Evolutionary conservation across 2,329 filamentous ascomycete species (phyloP).

Genomic region (Fusarium sp.): DNA sequence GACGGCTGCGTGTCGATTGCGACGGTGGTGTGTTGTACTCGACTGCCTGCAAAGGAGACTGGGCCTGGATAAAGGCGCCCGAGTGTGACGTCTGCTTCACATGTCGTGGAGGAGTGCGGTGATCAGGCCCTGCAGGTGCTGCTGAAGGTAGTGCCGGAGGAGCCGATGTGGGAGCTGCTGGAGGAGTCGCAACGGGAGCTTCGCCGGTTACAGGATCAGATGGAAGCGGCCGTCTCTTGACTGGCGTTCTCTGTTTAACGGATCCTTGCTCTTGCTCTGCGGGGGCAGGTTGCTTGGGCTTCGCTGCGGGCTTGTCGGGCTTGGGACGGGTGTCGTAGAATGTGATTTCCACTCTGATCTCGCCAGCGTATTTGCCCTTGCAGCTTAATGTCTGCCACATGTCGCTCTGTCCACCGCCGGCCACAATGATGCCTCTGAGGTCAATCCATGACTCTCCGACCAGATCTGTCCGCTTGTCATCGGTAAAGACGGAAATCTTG

Average conservation of each 20-base stretch:
- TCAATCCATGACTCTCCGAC: constrained; percentile 96
- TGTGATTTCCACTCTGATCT: constrained; percentile 94
- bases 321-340: constrained; percentile 93
- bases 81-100: constrained; percentile 53
- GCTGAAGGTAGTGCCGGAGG: constrained; percentile 31
- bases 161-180: constrained; percentile 7
- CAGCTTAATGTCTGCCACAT: constrained; percentile 90
- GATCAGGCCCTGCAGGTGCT: constrained; percentile 53
- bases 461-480: constrained; percentile 96
- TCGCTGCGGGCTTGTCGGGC: constrained; percentile 73
- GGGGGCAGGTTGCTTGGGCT: constrained; percentile 58
- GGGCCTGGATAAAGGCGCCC: constrained; percentile 57
- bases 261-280: constrained; percentile 53
- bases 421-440: constrained; percentile 81
- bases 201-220: constrained; percentile 77
- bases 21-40: constrained; percentile 62
- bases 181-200: constrained; percentile 48
- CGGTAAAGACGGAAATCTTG: constrained; percentile 96
- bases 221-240: constrained; percentile 88
- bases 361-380: constrained; percentile 95
- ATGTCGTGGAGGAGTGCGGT: constrained; percentile 62
- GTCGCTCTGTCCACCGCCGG: constrained; percentile 93
- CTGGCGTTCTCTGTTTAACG: constrained; percentile 65
- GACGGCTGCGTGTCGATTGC: constrained; percentile 47
- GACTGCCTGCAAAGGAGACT: constrained; percentile 64